A percentile compares a stretch with the other conserved stretches of the same genome.
phyloP scores from a whole-genome alignment of 768 basidiomycete genomes.

The Harrya chromipes region DNA sequence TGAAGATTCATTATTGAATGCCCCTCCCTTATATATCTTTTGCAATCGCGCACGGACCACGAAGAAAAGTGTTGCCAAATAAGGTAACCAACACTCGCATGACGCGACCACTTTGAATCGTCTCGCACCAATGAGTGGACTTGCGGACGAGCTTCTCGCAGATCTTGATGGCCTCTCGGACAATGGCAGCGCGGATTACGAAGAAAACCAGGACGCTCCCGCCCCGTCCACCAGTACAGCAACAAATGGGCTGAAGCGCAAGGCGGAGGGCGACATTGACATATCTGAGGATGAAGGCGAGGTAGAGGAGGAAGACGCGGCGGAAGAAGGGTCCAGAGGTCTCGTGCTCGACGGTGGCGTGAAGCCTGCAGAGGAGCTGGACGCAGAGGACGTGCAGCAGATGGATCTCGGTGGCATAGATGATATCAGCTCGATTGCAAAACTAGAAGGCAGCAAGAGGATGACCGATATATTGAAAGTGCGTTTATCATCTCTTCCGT shows the following conservation, averaged over 20 bases:
- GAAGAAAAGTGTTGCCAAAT: background rate
- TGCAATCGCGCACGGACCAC: slow-evolving; percentile 15
- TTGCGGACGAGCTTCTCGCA: slow-evolving; percentile 90
- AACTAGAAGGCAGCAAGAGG: slow-evolving; percentile 80
- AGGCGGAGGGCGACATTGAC: slow-evolving; percentile 51
- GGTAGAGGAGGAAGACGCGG: slow-evolving; percentile 37
- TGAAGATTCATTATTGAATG: slow-evolving; percentile 23
- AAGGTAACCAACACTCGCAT: slow-evolving; percentile 3
- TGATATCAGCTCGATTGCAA: slow-evolving; percentile 87
- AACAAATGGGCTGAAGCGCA: slow-evolving; percentile 54
- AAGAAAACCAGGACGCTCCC: slow-evolving; percentile 36
- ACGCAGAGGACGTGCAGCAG: slow-evolving; percentile 88
- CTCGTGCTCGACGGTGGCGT: slow-evolving; percentile 85
- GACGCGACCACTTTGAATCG: background rate
- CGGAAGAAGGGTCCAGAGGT: slow-evolving; percentile 41
- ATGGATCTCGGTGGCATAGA: slow-evolving; percentile 88
- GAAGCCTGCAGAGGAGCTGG: slow-evolving; percentile 92
- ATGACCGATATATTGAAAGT: slow-evolving; percentile 88
- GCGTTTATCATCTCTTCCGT: slow-evolving; percentile 4
- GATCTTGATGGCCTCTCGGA: slow-evolving; percentile 88
- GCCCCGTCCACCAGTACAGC: slow-evolving; percentile 15
- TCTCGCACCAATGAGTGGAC: slow-evolving; percentile 55
- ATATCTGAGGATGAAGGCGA: slow-evolving; percentile 55
- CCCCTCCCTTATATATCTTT: slow-evolving; percentile 10
- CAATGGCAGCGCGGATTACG: slow-evolving; percentile 50